Conservation (phyloP, 441 rosid genomes). For the Populus hybrid region DNA sequence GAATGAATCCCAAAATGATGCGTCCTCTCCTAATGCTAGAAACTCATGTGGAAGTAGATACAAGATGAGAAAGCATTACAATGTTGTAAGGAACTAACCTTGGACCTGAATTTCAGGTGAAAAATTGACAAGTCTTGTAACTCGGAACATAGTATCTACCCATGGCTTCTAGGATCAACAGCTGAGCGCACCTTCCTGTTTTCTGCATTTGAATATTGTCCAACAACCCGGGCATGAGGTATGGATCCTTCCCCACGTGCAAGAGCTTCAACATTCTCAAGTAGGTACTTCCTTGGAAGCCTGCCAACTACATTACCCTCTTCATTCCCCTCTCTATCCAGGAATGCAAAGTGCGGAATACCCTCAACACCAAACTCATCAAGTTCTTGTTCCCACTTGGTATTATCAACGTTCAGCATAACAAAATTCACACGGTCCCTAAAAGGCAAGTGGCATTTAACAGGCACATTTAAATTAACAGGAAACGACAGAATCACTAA, state of each 20-base stretch:
- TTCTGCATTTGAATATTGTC: slow-evolving; percentile 76
- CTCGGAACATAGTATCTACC: slow-evolving; percentile 33
- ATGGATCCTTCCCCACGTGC: slow-evolving; percentile 63
- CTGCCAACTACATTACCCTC: slow-evolving; percentile 93
- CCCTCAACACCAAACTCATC: slow-evolving; percentile 98
- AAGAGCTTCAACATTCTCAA: slow-evolving; percentile 81
- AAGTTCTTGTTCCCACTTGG: slow-evolving; percentile 95
- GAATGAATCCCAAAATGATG: neutral
- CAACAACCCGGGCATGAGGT: slow-evolving; percentile 85
- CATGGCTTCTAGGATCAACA: slow-evolving; percentile 88
- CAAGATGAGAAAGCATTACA: neutral
- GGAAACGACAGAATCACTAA: neutral
- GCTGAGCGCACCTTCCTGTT: slow-evolving; percentile 67
- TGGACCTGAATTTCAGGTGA: neutral
- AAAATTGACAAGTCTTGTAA: neutral
- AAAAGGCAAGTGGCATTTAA: neutral
- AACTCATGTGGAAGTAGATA: neutral
- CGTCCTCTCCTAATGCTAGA: neutral
- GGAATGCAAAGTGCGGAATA: slow-evolving; percentile 86
- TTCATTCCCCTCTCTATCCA: slow-evolving; percentile 81
- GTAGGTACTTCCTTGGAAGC: slow-evolving; percentile 68
- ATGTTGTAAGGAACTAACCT: slow-evolving; percentile 19
- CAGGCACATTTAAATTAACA: neutral
- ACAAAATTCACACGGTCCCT: slow-evolving; percentile 93
- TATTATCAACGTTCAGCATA: slow-evolving; percentile 93